A percentile compares a stretch with the other conserved stretches of the same genome.
These are phyloP conservation scores for Chlamydomonas reinhardtii DNA, from an alignment of 163 green algal genomes.

Conservation along the genomic window DNA sequence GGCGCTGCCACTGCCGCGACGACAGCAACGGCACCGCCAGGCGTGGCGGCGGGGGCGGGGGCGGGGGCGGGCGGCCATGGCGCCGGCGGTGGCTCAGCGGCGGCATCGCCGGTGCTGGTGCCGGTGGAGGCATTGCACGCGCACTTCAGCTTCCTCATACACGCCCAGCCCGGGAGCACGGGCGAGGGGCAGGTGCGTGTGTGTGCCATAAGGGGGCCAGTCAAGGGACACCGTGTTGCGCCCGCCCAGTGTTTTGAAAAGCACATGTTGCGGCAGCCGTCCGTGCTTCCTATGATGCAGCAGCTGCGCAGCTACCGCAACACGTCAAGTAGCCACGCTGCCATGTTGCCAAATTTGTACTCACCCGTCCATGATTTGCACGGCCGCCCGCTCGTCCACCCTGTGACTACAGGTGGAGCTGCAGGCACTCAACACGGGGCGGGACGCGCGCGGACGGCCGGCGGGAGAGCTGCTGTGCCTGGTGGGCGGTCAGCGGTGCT, in stretches of 20 bases:
- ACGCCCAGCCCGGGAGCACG: background rate
- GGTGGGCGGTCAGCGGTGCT: conserved; percentile 35
- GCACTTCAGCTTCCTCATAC: background rate
- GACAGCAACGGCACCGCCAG: background rate
- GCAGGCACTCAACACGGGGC: conserved; percentile 48
- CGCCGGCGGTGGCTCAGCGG: background rate
- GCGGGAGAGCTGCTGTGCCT: conserved; percentile 39
- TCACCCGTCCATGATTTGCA: background rate
- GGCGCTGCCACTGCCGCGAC: background rate
- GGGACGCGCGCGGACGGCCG: conserved; percentile 5
- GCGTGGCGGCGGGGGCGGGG: background rate
- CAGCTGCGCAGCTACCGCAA: too few relatives aligned
- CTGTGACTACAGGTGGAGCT: conserved; percentile 29
- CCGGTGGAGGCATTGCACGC: conserved; percentile 9
- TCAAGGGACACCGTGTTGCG: too few relatives aligned
- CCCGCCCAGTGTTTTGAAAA: too few relatives aligned
- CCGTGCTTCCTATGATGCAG: too few relatives aligned
- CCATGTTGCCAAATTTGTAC: too few relatives aligned
- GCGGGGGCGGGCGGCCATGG: background rate
- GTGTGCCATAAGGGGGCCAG: too few relatives aligned
- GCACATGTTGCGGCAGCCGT: too few relatives aligned
- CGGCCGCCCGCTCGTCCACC: too few relatives aligned
- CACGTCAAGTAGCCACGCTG: too few relatives aligned
- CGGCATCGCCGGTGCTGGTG: background rate
- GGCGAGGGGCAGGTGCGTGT: conserved; percentile 17